Conservation (phyloP, 2,329 filamentous ascomycete genomes). For the Talaromyces sp. region DNA sequence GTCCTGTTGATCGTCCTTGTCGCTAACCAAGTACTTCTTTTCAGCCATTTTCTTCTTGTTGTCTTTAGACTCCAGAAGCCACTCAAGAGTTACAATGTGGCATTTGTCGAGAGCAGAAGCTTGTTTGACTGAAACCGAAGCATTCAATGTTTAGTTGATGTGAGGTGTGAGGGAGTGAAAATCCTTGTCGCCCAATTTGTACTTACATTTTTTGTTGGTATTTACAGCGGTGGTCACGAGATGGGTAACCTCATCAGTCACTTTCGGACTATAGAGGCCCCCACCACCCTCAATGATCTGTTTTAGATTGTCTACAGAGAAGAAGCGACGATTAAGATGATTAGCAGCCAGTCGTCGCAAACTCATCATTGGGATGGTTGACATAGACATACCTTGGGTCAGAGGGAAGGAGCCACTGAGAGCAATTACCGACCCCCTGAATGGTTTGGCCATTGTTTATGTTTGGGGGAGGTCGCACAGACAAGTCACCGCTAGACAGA, state of each 20-base stretch:
- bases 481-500: neutral
- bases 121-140: conserved; percentile 33
- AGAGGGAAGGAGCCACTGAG: conserved; percentile 61
- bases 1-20: conserved; percentile 18
- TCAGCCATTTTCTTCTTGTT: conserved; percentile 44
- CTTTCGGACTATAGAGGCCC: conserved; percentile 33
- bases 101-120: conserved; percentile 48
- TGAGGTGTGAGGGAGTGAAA: too few species aligned
- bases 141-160: neutral
- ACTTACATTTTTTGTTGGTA: conserved; percentile 37
- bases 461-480: neutral
- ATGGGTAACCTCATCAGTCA: conserved; percentile 39
- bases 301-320: conserved; percentile 32
- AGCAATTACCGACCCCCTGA: conserved; percentile 47
- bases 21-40: conserved; percentile 37
- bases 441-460: conserved; percentile 27
- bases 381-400: conserved; percentile 56
- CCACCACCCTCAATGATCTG: conserved; percentile 35
- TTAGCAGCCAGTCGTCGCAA: neutral
- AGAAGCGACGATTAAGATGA: neutral
- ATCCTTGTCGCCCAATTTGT: neutral
- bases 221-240: conserved; percentile 41
- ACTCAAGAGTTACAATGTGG: conserved; percentile 56
- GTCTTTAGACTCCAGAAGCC: conserved; percentile 58
- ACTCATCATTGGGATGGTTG: neutral